Percentiles rank a stretch among this genome's conserved stretches.
Evolutionary conservation across 2,329 filamentous ascomycete species (phyloP).

Genomic region (Claviceps sp.): DNA sequence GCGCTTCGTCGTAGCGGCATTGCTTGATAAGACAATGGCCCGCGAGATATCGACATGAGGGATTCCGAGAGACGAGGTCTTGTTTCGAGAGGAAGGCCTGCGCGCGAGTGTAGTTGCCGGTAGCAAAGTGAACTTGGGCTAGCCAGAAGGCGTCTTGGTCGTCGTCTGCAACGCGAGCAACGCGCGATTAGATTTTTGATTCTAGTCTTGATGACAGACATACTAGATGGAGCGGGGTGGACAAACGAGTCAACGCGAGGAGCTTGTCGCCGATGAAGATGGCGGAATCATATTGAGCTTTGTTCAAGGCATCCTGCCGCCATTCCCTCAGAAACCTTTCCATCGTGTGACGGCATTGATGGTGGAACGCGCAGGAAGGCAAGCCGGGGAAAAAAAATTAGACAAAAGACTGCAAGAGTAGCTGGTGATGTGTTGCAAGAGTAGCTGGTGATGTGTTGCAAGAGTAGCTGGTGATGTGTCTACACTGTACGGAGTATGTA

Average conservation of each 20-base stretch:
- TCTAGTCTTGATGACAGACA: no score
- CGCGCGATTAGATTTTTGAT: neutral
- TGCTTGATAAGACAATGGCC: constrained; percentile 93
- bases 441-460: neutral
- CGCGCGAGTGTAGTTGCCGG: constrained; percentile 86
- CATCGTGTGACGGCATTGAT: constrained; percentile 40
- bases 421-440: neutral
- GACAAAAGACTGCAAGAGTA: neutral
- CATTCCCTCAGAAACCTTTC: constrained; percentile 87
- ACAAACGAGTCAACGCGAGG: constrained; percentile 77
- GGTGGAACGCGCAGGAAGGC: neutral
- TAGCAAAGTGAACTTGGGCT: constrained; percentile 94
- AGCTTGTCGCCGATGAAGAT: constrained; percentile 97
- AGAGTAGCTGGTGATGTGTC: neutral
- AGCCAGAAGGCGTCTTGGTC: constrained; percentile 95
- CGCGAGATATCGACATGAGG: constrained; percentile 83
- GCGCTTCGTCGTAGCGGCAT: constrained; percentile 75
- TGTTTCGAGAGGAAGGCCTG: constrained; percentile 74
- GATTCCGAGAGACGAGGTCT: constrained; percentile 67
- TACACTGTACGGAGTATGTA: neutral
- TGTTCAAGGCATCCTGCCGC: constrained; percentile 90
- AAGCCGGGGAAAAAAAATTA: neutral
- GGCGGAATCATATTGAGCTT: constrained; percentile 90
- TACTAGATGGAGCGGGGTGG: neutral
- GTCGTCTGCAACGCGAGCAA: constrained; percentile 45